Evolutionary conservation across 2,329 filamentous ascomycete species (phyloP), one percentile per base, ranked within the genome.

Genomic region (Colletotrichum neosansevieriae): DNA sequence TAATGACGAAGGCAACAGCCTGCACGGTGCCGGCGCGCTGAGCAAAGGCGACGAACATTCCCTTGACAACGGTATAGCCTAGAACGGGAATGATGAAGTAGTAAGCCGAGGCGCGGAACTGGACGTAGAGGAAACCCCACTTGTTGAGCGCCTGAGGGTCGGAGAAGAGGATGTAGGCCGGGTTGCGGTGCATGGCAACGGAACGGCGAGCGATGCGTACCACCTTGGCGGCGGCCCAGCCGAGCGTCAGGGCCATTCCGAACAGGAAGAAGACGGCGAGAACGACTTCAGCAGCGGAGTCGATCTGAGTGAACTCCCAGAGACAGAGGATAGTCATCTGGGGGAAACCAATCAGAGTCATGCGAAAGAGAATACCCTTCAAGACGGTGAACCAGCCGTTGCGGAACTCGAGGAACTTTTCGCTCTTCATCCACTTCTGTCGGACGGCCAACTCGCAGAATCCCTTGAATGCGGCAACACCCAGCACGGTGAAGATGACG

Each of bases 111-210:
- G 95, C 95, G 75, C 95, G 92, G 86, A 97, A 98, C 79, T 97
- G 94, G 45, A 98, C 94, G 77, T 98, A 98, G 72, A 98, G 88
- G 84, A 98, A 98, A 21, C 95, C 95, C 95, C 94, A 98, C 82
- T 97, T 97, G 88, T 98, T 97, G 71, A 98, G 88, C 60, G 92
- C 91, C 71, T 93, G 88, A n/a, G 94, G 94, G 75, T 98, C 94
- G 2, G 95, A 97, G 83, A 97, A 98, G 70, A 98, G 89, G 74
- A 98, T 97, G 80, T 98, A 98, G 32, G 94, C 95, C 29, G 95
- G 94, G 82, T 97, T 98, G 82, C 95, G 94, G 85, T 98, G 94
- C 89, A 97, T 93, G 65, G 87, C 82, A 71, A 97, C 92, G 36
- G 94, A 98, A 74, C 93, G 92, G 76, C 93, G 93, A 38, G 94